phyloP scores from a whole-genome alignment of 2,329 filamentous ascomycete genomes.

The Phialophora expanda region DNA sequence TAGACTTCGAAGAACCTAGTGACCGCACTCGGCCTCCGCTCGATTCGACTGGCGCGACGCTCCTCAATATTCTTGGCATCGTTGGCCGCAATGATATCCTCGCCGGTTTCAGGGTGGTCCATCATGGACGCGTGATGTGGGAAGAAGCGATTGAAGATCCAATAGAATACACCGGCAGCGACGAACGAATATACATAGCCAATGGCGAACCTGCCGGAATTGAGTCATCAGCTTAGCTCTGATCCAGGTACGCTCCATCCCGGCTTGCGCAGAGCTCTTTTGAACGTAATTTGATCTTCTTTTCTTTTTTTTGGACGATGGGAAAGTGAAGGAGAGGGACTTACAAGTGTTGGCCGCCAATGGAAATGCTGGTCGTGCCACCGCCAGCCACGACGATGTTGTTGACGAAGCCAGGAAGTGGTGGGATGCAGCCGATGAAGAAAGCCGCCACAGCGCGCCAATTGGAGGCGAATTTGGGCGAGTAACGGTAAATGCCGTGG shows the following conservation, averaged over 20 bases:
- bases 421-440: slow-evolving; percentile 34
- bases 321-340: slow-evolving; percentile 7
- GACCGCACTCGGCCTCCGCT: slow-evolving; percentile 30
- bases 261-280: neutral
- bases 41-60: slow-evolving; percentile 28
- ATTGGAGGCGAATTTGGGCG: slow-evolving; percentile 48
- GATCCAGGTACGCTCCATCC: neutral
- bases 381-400: slow-evolving; percentile 32
- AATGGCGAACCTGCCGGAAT: slow-evolving; percentile 27
- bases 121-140: slow-evolving; percentile 35
- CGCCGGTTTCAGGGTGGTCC: slow-evolving; percentile 34
- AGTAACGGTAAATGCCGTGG: slow-evolving; percentile 38
- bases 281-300: neutral
- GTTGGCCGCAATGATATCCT: slow-evolving; percentile 36
- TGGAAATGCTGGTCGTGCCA: slow-evolving; percentile 31
- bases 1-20: slow-evolving; percentile 34
- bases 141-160: slow-evolving; percentile 37
- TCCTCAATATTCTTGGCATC: slow-evolving; percentile 33
- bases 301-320: no score
- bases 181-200: slow-evolving; percentile 37
- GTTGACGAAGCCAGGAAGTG: slow-evolving; percentile 53
- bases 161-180: slow-evolving; percentile 37
- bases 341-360: slow-evolving; percentile 34
- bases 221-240: slow-evolving; percentile 17
- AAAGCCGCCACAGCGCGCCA: slow-evolving; percentile 46